Conservation (phyloP, 208 protist genomes). For the Naegleria fowleri region DNA sequence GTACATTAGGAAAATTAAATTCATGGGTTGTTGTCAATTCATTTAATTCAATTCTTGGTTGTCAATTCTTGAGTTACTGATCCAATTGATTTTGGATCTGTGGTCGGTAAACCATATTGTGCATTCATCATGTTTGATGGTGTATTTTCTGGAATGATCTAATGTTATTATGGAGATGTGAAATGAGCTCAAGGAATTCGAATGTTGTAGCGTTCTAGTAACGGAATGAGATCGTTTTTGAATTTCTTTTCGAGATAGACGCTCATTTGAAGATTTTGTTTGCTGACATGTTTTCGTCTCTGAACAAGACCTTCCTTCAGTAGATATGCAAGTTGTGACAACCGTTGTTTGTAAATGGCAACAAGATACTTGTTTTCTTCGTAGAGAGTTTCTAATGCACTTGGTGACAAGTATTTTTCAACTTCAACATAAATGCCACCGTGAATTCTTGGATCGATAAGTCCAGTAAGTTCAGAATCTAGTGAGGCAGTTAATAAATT, state of each 20-base stretch:
- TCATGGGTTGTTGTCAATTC: too few relatives aligned
- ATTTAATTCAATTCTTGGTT: too few relatives aligned
- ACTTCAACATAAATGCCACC: neutral
- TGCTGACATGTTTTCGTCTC: neutral
- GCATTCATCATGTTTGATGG: neutral
- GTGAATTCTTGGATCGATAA: neutral
- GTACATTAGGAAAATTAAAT: too few relatives aligned
- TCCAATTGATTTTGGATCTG: neutral
- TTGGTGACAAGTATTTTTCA: neutral
- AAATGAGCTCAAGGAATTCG: neutral
- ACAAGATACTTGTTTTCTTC: neutral
- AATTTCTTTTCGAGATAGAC: neutral
- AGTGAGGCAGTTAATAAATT: neutral
- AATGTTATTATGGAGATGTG: too few relatives aligned
- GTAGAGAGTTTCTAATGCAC: neutral
- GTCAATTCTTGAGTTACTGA: neutral
- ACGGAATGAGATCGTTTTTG: neutral
- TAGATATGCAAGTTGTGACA: neutral
- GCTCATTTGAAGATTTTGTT: constrained; percentile 5
- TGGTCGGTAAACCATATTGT: neutral
- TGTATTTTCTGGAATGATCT: neutral
- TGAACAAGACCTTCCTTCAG: neutral
- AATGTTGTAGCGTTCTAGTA: neutral
- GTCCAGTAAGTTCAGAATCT: neutral
- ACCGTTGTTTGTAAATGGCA: neutral